A percentile compares a stretch with the other conserved stretches of the same genome.
Evolutionary conservation across 1,284 basidiomycete species (phyloP).

Genomic region (Leccinum subrobustum): DNA sequence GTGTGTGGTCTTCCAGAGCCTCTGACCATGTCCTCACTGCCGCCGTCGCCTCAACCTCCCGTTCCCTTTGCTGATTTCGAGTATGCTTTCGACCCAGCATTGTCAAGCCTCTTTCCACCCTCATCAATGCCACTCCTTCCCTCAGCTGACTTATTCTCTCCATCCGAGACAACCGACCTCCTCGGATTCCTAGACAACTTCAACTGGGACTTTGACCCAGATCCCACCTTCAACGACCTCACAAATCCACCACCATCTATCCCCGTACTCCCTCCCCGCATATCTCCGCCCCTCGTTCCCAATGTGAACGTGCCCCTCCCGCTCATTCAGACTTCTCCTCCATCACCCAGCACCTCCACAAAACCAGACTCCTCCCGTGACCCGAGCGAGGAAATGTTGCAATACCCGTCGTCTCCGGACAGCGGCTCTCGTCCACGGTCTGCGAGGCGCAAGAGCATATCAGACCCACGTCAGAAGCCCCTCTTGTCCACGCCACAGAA

Average conservation of each 20-base stretch:
- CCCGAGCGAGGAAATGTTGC: constrained; percentile 6
- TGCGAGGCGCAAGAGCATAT: constrained; percentile 22
- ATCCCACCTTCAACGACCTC: constrained; percentile 21
- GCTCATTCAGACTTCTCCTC: constrained; percentile 7
- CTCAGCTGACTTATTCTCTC: constrained; percentile 72
- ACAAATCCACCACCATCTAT: constrained; percentile 4
- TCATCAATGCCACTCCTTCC: constrained; percentile 56
- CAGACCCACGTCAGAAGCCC: constrained; percentile 41
- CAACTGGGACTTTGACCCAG: constrained; percentile 56
- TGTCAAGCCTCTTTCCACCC: constrained; percentile 53
- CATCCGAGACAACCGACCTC: constrained; percentile 67
- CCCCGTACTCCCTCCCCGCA: not conserved
- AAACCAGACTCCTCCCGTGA: constrained; percentile 9
- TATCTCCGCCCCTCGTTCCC: constrained; percentile 13
- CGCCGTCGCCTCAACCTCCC: constrained; percentile 41
- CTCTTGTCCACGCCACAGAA: constrained; percentile 84
- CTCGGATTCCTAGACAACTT: constrained; percentile 78
- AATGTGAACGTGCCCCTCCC: not conserved
- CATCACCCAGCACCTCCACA: constrained; percentile 22
- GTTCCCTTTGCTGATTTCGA: constrained; percentile 62
- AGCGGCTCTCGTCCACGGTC: constrained; percentile 16
- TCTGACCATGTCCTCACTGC: constrained; percentile 31
- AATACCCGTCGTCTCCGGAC: constrained; percentile 9
- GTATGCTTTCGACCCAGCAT: constrained; percentile 58
- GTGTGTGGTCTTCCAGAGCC: not conserved